phyloP scores from a whole-genome alignment of 1,139 yeast genomes.

The Nakaseomyces delphensis region DNA sequence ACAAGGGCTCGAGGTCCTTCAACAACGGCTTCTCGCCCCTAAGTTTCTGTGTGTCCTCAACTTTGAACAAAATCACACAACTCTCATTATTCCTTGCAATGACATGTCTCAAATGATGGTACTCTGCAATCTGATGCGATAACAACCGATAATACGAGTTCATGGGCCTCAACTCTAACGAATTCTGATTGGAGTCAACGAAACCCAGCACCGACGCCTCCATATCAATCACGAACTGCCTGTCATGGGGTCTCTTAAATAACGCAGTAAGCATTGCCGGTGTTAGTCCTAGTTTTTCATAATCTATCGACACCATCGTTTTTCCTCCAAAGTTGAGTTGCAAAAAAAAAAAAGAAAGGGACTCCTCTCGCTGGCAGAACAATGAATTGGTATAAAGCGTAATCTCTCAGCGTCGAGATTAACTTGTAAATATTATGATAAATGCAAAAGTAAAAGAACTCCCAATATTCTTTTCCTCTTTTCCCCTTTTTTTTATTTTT shows the following conservation, averaged over 20 bases:
- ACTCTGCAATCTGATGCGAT: conserved; percentile 62
- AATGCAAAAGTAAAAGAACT: too few species aligned
- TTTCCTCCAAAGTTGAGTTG: too few species aligned
- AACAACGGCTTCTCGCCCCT: conserved; percentile 12
- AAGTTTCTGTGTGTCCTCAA: conserved; percentile 9
- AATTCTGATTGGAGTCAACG: conserved; percentile 33
- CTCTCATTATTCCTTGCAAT: conserved; percentile 39
- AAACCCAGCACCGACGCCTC: conserved; percentile 41
- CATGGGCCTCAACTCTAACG: conserved; percentile 43
- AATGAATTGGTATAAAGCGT: too few species aligned
- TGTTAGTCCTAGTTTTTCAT: conserved; percentile 17
- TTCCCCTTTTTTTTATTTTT: too few species aligned
- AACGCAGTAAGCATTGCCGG: conserved; percentile 37
- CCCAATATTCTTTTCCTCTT: too few species aligned
- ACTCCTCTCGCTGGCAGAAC: too few species aligned
- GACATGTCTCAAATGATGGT: conserved; percentile 49
- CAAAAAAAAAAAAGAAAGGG: too few species aligned
- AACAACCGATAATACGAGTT: conserved; percentile 60
- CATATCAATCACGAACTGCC: conserved; percentile 44
- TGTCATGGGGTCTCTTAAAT: conserved; percentile 39
- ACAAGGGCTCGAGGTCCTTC: conserved; percentile 15
- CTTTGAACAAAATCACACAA: conserved; percentile 36
- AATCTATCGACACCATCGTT: not conserved
- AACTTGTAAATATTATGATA: too few species aligned
- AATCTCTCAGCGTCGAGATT: too few species aligned